A percentile compares a stretch with the other conserved stretches of the same genome.
Evolutionary conservation across 2,329 filamentous ascomycete species (phyloP).

Genomic region (Fusarium domesticum): DNA sequence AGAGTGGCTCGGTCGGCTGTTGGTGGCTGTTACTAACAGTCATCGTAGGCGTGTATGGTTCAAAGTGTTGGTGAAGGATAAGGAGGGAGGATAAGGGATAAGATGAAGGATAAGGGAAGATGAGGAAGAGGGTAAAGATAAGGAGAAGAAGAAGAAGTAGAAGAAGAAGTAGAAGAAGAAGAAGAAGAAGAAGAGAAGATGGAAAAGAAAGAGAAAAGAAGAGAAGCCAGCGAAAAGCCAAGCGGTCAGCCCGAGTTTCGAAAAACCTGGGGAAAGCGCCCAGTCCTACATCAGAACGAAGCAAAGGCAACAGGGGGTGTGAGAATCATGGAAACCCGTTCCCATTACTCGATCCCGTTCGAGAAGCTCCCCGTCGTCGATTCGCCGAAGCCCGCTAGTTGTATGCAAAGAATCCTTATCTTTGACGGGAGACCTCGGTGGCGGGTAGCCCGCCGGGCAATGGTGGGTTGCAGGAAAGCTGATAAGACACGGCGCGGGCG

Average conservation of each 20-base stretch:
- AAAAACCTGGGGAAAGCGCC: slow-evolving; percentile 7
- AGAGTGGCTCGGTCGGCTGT: slow-evolving; percentile 44
- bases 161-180: slow-evolving; percentile 8
- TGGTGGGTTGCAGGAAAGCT: slow-evolving; percentile 12
- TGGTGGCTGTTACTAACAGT: slow-evolving; percentile 25
- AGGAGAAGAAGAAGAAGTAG: neutral
- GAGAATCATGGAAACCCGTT: neutral
- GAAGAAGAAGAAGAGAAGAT: slow-evolving; percentile 3
- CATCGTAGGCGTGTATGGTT: slow-evolving; percentile 27
- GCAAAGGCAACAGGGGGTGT: neutral
- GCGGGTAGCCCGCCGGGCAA: neutral
- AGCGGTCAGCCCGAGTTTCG: slow-evolving; percentile 10
- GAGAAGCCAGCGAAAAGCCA: neutral
- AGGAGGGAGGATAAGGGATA: slow-evolving; percentile 1
- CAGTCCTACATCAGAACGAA: neutral
- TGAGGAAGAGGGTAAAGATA: neutral
- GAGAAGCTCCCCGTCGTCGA: neutral
- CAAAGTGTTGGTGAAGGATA: too few relatives aligned
- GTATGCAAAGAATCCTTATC: too few relatives aligned
- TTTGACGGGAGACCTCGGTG: slow-evolving; percentile 14
- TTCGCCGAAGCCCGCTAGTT: too few relatives aligned
- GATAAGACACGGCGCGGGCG: slow-evolving; percentile 1
- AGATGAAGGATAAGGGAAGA: neutral
- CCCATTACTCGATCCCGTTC: neutral
- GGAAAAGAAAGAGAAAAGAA: slow-evolving; percentile 4